Evolutionary conservation across 306 rosid species (phyloP).

Genomic region (Lathyrus aphaca): DNA sequence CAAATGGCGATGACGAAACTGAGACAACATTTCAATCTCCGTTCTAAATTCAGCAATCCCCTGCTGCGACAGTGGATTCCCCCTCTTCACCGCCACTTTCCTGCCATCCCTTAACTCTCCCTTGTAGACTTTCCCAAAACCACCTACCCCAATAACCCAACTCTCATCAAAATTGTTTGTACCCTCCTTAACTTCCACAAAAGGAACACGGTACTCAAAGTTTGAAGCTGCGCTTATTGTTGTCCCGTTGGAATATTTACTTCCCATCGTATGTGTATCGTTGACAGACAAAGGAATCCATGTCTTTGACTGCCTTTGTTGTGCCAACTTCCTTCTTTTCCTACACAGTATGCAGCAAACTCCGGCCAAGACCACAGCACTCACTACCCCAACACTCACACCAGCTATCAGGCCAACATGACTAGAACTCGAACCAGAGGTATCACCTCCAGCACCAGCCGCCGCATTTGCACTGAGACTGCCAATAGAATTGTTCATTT

Average conservation of each 20-base stretch:
- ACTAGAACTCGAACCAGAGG: constrained; percentile 54
- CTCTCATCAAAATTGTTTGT: constrained; percentile 80
- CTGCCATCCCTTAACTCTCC: constrained; percentile 75
- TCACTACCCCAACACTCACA: constrained; percentile 51
- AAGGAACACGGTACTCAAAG: constrained; percentile 65
- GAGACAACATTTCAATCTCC: constrained; percentile 87
- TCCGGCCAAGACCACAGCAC: constrained; percentile 53
- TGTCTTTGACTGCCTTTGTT: constrained; percentile 62
- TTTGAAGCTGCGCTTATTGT: constrained; percentile 65
- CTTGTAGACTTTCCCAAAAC: constrained; percentile 85
- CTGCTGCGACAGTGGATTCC: constrained; percentile 81
- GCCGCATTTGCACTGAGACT: constrained; percentile 51
- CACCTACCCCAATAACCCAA: constrained; percentile 83
- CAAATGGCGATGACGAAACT: constrained; percentile 91
- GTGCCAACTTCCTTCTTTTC: constrained; percentile 51
- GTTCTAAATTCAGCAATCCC: constrained; percentile 85
- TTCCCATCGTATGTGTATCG: constrained; percentile 74
- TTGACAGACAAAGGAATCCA: constrained; percentile 69
- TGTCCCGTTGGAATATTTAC: constrained; percentile 74
- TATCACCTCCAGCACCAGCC: constrained; percentile 24
- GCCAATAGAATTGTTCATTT: constrained; percentile 76
- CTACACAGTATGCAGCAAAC: constrained; percentile 55
- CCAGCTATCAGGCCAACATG: constrained; percentile 65
- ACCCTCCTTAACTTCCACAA: constrained; percentile 71
- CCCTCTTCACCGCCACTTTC: constrained; percentile 91